phyloP scores from a whole-genome alignment of 768 basidiomycete species.

The Suillus plorans region DNA sequence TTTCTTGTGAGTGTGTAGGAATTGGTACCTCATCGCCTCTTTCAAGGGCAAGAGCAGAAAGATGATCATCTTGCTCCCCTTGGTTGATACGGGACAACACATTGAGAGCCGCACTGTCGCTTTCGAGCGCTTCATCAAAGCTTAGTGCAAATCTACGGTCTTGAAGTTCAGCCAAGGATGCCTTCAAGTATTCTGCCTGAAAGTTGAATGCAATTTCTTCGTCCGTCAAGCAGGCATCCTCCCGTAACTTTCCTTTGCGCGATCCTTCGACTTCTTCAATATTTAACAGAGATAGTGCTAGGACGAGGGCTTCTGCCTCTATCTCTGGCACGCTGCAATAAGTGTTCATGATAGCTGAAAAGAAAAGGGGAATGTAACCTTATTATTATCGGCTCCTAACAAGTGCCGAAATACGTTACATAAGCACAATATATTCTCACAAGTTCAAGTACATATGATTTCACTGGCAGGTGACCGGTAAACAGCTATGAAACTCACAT shows the following conservation, averaged over 20 bases:
- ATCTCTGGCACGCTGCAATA: slow-evolving; percentile 23
- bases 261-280: slow-evolving; percentile 33
- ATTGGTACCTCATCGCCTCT: slow-evolving; percentile 24
- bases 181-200: slow-evolving; percentile 37
- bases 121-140: slow-evolving; percentile 39
- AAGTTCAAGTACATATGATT: not conserved
- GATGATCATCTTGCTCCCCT: slow-evolving; percentile 41
- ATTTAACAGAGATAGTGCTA: slow-evolving; percentile 43
- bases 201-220: slow-evolving; percentile 45
- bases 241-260: slow-evolving; percentile 39
- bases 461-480: not conserved
- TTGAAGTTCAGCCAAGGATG: slow-evolving; percentile 28
- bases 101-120: slow-evolving; percentile 33
- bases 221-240: slow-evolving; percentile 35
- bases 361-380: slow-evolving; percentile 4
- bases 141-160: slow-evolving; percentile 44
- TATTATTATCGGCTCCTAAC: not conserved
- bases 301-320: slow-evolving; percentile 39
- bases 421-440: not conserved
- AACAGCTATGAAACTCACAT: not conserved
- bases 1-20: slow-evolving; percentile 18
- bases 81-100: slow-evolving; percentile 34
- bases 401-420: not conserved
- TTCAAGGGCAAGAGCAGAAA: slow-evolving; percentile 38
- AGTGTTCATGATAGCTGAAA: not conserved